Evolutionary conservation across 129 eudicot genomes (phyloP).

Genomic region (Lactuca sativa): DNA sequence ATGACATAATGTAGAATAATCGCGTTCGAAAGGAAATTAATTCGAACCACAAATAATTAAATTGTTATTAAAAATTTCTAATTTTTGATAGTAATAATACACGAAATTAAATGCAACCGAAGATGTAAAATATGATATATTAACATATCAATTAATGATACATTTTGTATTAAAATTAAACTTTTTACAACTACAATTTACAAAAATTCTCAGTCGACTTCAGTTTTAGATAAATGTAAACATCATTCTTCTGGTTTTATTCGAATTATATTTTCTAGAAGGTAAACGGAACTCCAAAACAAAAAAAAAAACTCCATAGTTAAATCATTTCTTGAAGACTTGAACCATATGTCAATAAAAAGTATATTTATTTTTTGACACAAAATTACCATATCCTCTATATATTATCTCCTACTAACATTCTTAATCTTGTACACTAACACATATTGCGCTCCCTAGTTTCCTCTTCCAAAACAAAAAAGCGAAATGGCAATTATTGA

Average conservation of each 20-base stretch:
- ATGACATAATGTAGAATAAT: background rate
- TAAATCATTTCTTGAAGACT: background rate
- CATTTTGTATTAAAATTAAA: too few species aligned
- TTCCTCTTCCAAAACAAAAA: constrained; percentile 17
- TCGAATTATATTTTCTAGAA: too few species aligned
- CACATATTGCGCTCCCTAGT: constrained; percentile 9
- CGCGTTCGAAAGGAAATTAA: background rate
- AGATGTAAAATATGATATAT: too few species aligned
- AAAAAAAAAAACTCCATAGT: too few species aligned
- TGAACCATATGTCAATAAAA: background rate
- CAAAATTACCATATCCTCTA: background rate
- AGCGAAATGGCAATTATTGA: constrained; percentile 41
- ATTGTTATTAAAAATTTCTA: background rate
- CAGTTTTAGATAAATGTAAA: too few species aligned
- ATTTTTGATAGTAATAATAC: too few species aligned
- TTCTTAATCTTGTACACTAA: constrained; percentile 13
- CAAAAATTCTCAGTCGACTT: too few species aligned
- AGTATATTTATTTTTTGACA: background rate
- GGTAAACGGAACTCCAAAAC: too few species aligned
- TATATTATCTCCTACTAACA: background rate
- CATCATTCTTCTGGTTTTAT: too few species aligned
- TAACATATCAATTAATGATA: too few species aligned
- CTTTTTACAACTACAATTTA: too few species aligned
- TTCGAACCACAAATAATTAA: background rate
- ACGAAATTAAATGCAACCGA: too few species aligned